phyloP scores from a whole-genome alignment of 768 basidiomycete species.

The Tylopilus sp. region DNA sequence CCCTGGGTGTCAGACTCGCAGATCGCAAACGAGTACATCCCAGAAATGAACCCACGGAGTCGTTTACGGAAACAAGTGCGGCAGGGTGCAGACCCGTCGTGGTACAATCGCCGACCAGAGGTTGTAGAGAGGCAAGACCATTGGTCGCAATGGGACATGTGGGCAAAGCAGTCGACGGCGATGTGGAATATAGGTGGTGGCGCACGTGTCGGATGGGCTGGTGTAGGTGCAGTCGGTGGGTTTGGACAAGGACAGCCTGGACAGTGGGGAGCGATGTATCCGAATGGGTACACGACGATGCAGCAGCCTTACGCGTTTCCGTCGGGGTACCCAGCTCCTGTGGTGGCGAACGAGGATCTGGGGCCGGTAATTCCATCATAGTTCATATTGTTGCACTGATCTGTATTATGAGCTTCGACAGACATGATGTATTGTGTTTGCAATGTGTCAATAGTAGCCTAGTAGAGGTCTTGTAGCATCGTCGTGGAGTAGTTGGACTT shows the following conservation, averaged over 20 bases:
- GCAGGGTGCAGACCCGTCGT: conserved; percentile 24
- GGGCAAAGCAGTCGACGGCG: conserved; percentile 21
- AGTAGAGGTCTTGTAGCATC: no score
- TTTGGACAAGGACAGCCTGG: neutral
- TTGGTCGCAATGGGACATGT: conserved; percentile 23
- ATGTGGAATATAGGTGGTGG: conserved; percentile 5
- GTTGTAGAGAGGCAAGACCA: neutral
- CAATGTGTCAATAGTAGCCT: no score
- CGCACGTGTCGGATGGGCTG: neutral
- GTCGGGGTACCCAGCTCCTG: conserved; percentile 13
- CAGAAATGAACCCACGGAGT: conserved; percentile 27
- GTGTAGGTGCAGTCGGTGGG: neutral
- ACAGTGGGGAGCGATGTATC: conserved; percentile 14
- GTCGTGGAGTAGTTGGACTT: no score
- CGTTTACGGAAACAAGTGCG: conserved; percentile 10
- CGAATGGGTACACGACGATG: conserved; percentile 20
- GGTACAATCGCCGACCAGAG: conserved; percentile 24
- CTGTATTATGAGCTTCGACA: neutral
- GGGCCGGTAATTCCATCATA: neutral
- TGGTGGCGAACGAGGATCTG: neutral
- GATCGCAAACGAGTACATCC: conserved; percentile 44
- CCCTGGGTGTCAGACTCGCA: conserved; percentile 44
- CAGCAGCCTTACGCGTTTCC: conserved; percentile 19
- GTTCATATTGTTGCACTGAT: neutral
- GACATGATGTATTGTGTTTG: no score